Base-by-base conservation (phyloP, 345 rosid species). In the Raphanus sativus region DNA sequence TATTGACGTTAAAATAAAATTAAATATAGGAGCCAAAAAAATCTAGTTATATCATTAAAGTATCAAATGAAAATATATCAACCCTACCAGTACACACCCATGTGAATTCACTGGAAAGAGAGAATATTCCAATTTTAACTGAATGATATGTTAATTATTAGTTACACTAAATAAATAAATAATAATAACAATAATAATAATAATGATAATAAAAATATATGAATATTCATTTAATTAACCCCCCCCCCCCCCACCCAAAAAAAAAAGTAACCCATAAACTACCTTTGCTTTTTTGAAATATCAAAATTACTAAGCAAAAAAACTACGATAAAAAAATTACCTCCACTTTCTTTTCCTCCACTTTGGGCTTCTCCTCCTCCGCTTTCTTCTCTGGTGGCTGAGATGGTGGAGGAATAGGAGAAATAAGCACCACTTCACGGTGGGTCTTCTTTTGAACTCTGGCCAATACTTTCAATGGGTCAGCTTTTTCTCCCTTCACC, bases 401-500 rank as follows among this genome's bases (percentile, higher is more conserved):
- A 2, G 94, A 81, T 8, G 96, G 97, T 69, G 89, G 87, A 6
- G 99, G 96, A 69, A 95, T 86, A 3, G 99, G 98, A 62, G 98
- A 95, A n/a, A 95, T 65, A 15, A 95, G 92, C 87, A 84, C 86
- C 13, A 91, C 99, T 76, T 89, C 88, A 69, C 91, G 80, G 74
- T 86, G 97, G 65, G 91, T 92, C 84, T 95, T 95, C 84, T 83
- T 86, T 77, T 91, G 96, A 64, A 95, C 79, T 74, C 97, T 91
- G 10, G 67, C 94, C 64, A 89, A 73, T 12, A 95, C 96, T 82
- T 91, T 89, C 76, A 92, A 16, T 3, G 99, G 97, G 84, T 95
- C 98, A 11, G 99, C 98, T 65, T 85, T 92, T 65, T 92, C 97
- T 61, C 99, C 99, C 82, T 89, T 95, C 80, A 95, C 98, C 70